These are phyloP conservation scores for Blastocystis sp. DNA, from an alignment of 352 stramenopile species.

Conservation along the genomic window DNA sequence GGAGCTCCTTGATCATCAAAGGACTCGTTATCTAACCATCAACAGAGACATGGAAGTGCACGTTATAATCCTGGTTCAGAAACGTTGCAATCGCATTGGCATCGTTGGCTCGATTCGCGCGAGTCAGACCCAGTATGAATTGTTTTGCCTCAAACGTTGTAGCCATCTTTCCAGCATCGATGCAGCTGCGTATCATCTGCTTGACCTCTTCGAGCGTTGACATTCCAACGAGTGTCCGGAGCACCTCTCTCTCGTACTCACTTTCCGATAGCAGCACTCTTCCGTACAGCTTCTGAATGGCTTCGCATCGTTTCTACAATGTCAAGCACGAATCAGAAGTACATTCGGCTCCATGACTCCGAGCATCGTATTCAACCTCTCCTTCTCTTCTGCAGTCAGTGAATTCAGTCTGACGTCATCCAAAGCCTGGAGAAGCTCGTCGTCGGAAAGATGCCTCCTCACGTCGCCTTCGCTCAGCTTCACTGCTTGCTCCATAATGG, in stretches of 20 bases:
- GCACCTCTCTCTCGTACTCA: not conserved
- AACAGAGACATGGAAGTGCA: not conserved
- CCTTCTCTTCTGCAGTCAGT: too few species aligned
- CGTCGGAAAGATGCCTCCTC: too few species aligned
- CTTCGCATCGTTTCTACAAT: not conserved
- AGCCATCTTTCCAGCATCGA: not conserved
- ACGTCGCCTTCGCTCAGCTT: not conserved
- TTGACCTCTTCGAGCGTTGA: not conserved
- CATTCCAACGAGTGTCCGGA: not conserved
- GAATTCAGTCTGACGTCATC: too few species aligned
- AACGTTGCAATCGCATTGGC: not conserved
- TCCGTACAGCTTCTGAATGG: not conserved
- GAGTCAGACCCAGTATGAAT: constrained; percentile 13
- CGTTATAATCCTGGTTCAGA: not conserved
- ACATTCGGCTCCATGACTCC: too few species aligned
- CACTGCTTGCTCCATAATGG: not conserved
- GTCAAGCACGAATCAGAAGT: not conserved
- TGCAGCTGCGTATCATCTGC: not conserved
- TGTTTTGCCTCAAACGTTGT: constrained; percentile 38
- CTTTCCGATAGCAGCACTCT: not conserved
- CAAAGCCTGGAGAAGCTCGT: too few species aligned
- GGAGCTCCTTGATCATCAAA: constrained; percentile 5
- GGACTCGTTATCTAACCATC: constrained; percentile 4
- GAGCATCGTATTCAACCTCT: too few species aligned
- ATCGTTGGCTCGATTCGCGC: not conserved